These are phyloP conservation scores for Escallonia rubra DNA, from an alignment of 129 eudicot genomes.

Conservation along the genomic window DNA sequence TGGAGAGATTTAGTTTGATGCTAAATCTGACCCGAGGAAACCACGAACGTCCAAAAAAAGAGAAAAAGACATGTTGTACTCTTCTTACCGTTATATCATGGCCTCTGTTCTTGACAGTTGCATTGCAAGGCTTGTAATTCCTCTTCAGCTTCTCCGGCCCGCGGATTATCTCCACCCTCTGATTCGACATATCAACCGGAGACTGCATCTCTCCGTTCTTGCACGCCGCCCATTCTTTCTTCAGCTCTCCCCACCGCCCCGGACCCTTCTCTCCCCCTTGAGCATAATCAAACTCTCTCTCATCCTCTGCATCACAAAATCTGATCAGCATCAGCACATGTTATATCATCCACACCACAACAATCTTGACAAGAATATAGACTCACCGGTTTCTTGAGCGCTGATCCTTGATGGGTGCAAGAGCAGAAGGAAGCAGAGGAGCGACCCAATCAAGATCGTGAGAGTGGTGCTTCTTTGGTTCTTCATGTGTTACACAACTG, in stretches of 20 bases:
- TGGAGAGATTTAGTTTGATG: no score
- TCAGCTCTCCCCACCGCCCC: slow-evolving; percentile 41
- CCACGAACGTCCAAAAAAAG: background rate
- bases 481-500: slow-evolving; percentile 2
- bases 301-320: slow-evolving; percentile 31
- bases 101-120: slow-evolving; percentile 38
- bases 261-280: slow-evolving; percentile 45
- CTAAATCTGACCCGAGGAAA: background rate
- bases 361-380: no score
- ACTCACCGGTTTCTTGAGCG: slow-evolving; percentile 58
- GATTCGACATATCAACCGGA: slow-evolving; percentile 42
- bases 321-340: no score
- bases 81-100: slow-evolving; percentile 47
- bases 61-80: background rate
- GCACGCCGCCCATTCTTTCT: slow-evolving; percentile 59
- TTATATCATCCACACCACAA: no score
- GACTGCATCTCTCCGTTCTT: slow-evolving; percentile 51
- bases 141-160: slow-evolving; percentile 16
- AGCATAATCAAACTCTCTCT: slow-evolving; percentile 43
- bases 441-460: background rate
- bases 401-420: slow-evolving; percentile 17
- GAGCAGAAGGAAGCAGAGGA: slow-evolving; percentile 17
- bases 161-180: slow-evolving; percentile 19
- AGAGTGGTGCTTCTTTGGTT: background rate
- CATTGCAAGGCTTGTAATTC: slow-evolving; percentile 34